Base-by-base conservation (phyloP, 73 alveolate species). In the Paramecium pentaurelia region DNA sequence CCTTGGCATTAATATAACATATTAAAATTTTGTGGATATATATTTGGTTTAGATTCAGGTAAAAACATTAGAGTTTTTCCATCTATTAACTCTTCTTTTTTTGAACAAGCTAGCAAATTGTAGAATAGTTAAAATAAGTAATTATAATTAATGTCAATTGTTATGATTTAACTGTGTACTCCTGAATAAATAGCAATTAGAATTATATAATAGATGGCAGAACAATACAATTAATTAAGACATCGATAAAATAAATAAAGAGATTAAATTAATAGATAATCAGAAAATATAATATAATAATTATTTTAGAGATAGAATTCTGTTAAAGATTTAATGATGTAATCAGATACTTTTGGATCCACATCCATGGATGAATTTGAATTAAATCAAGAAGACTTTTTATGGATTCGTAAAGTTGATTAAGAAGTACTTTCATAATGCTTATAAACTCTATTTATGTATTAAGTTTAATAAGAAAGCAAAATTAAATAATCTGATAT, bases 1-100 rank as follows among this genome's bases (percentile, higher is more conserved):
- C 58, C 91, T 44, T 80, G 91, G 91, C 91, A 80, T 80, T 27
- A 80, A 27, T 80, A 80, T 80, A 80, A 80, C 45, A 80, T 80
- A 1, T 22, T 80, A 9, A 80, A 80, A 80, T 80, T 80, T 44
- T 80, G 91, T 49, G 91, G 91, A 1, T 80, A 80, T 28, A 42
- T 80, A 5, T 80, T 80, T 47, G 91, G 91, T 6, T n/a, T 80
- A 18, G 91, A 80, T 47, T 22, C 71, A 5, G 91, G 91, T 18
- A 80, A 80, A 12, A 80, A 45, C 49, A 45, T 80, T 49, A 80
- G 91, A 80, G 34, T 40, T 22, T 80, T 45, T 47, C 36, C 37
- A 7, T 10, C 44, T 10, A 36, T 80, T 3, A 25, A 42, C 4
- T 22, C n/a, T 20, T 44, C 75, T 9, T 80, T 80, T 47, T 80